Evolutionary conservation across 768 basidiomycete genomes (phyloP).

Genomic region (Sarcodon aspratus): DNA sequence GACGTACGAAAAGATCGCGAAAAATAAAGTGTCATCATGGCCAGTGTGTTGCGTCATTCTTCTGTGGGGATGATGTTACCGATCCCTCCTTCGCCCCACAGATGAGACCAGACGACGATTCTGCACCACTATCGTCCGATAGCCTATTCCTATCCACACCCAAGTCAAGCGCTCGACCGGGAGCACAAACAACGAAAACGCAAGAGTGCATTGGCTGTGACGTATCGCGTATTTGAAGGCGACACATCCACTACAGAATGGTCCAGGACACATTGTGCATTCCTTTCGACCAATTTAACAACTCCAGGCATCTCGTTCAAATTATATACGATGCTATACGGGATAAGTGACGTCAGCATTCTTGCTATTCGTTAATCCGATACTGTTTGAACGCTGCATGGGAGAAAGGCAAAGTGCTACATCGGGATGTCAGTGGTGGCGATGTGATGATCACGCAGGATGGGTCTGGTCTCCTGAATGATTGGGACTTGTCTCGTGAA

Average conservation of each 20-base stretch:
- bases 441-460: slow-evolving; percentile 2
- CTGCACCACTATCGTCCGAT: no score
- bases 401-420: background rate
- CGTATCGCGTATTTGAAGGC: no score
- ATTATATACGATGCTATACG: background rate
- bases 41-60: slow-evolving; percentile 16
- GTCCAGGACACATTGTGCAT: background rate
- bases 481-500: slow-evolving; percentile 3
- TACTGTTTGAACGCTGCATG: no score
- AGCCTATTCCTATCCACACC: no score
- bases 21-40: slow-evolving; percentile 6
- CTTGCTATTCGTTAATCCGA: no score
- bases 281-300: background rate
- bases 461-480: slow-evolving; percentile 2
- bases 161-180: background rate
- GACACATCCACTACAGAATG: background rate
- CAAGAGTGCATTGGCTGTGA: no score
- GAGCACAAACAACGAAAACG: background rate
- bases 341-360: background rate
- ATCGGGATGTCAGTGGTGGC: slow-evolving; percentile 4
- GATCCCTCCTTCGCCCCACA: background rate
- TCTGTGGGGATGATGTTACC: slow-evolving; percentile 19
- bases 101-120: background rate
- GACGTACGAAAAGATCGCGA: slow-evolving; percentile 10
- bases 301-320: background rate